Percentiles rank a stretch among this genome's conserved stretches.
Evolutionary conservation across 306 rosid species (phyloP).

Genomic region (Lathyrus sativus): DNA sequence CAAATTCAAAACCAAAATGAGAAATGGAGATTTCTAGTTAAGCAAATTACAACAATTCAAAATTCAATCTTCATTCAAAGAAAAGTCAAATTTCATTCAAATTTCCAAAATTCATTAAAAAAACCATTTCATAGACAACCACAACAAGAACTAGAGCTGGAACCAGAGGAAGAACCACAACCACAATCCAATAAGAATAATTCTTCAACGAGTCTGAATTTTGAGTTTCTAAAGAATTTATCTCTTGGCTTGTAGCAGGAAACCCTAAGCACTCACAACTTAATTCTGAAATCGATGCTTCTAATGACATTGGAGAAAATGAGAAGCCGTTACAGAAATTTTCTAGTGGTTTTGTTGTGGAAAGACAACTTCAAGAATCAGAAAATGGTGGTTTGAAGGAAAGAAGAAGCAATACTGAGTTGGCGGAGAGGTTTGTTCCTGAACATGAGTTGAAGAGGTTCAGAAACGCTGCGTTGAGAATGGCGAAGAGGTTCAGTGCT

Average conservation of each 20-base stretch:
- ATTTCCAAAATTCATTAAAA: too few species aligned
- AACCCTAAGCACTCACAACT: constrained; percentile 32
- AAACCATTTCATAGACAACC: too few species aligned
- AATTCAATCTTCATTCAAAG: too few species aligned
- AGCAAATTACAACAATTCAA: too few species aligned
- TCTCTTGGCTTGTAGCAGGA: constrained; percentile 69
- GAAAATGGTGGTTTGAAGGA: constrained; percentile 37
- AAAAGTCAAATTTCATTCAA: too few species aligned
- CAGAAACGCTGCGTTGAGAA: constrained; percentile 75
- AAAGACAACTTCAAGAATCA: constrained; percentile 27
- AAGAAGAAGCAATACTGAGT: constrained; percentile 53
- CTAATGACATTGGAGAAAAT: not conserved
- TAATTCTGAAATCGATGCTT: constrained; percentile 29
- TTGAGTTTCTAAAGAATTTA: constrained; percentile 43
- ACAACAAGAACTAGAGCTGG: not conserved
- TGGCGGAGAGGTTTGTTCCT: constrained; percentile 69
- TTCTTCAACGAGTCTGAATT: constrained; percentile 40
- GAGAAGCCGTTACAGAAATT: constrained; percentile 6
- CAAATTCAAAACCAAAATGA: too few species aligned
- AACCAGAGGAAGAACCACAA: not conserved
- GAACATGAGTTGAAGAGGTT: constrained; percentile 83
- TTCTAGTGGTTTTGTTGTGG: constrained; percentile 9
- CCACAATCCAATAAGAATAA: constrained; percentile 13
- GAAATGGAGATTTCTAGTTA: too few species aligned
- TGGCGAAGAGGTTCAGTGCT: constrained; percentile 73